Base-by-base conservation (phyloP, 1,284 basidiomycete genomes). In the Apiotrichum gracile region DNA sequence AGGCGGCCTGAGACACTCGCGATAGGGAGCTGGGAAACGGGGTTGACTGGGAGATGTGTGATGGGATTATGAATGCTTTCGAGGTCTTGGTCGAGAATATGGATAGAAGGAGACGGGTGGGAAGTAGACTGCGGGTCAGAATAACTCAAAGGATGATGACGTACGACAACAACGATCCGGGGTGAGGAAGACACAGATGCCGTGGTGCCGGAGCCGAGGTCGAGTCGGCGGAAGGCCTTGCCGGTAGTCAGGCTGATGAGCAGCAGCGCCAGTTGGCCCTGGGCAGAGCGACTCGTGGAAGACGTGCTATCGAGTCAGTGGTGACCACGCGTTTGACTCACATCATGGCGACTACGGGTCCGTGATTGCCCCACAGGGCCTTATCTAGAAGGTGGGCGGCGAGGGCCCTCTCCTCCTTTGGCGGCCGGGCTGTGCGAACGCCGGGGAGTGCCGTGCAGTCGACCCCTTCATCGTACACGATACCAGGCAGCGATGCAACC, bases 1-100 rank as follows among this genome's bases (percentile, higher is more conserved):
- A 72, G 53, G 4, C 72, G 64, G 9, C 68, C 68, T 1, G 67
- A 64, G 1, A 72, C 51, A 14, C 61, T 54, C 27, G 62, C 41
- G 14, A 64, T 55, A 8, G 71, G 68, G 0, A 69, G 56, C 3
- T 50, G 29, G 16, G 57, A 61, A 8, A 47, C 40, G 4, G 61
- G 48, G 46, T 62, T 43, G 2, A 48, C 17, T 1, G 64, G 62
- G 0, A 67, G 40, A 29, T 58, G 46, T 3, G 41, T 41, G 19
- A 66, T 39, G 2, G 61, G 52, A 13, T 40, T 25, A 19, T 43
- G 40, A 22, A 50, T 16, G 61, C 5, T 53, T n/a, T 41, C 29
- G 27, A 68, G 59, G 3, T 62, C 60, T 0, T 14, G 19, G 47
- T 67, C 39, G 19, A 72, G 56, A 6, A 69, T 29, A 38, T 68